A percentile compares a stretch with the other conserved stretches of the same genome.
Evolutionary conservation across 331 rosid genomes (phyloP).

Genomic region (Quercus phellos): DNA sequence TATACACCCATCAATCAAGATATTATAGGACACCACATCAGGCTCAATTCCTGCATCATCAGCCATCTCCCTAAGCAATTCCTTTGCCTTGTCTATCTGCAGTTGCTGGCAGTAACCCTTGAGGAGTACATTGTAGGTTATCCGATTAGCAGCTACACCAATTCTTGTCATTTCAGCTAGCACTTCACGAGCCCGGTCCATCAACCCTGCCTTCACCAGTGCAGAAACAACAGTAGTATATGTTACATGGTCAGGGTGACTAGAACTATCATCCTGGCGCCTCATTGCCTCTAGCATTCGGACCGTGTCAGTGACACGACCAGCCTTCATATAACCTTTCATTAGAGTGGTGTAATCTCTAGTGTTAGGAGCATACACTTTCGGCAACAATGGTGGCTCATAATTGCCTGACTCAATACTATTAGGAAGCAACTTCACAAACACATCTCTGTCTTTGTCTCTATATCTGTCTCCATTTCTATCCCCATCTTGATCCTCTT

Average conservation of each 20-base stretch:
- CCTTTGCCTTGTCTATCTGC: conserved; percentile 69
- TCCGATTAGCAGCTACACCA: conserved; percentile 64
- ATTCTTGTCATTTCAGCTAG: conserved; percentile 87
- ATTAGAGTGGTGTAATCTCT: conserved; percentile 85
- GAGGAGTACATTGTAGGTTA: conserved; percentile 79
- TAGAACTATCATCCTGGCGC: conserved; percentile 50
- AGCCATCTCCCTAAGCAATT: conserved; percentile 73
- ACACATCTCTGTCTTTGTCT: conserved; percentile 28
- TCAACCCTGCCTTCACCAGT: conserved; percentile 67
- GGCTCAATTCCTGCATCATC: conserved; percentile 71
- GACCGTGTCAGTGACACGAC: conserved; percentile 75
- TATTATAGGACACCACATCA: conserved; percentile 87
- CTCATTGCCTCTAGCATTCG: conserved; percentile 90
- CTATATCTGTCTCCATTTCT: not conserved
- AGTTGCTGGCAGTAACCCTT: conserved; percentile 86
- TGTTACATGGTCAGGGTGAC: conserved; percentile 91
- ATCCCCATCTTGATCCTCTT: conserved; percentile 26
- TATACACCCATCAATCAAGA: conserved; percentile 82
- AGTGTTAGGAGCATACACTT: conserved; percentile 54
- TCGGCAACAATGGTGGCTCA: conserved; percentile 63
- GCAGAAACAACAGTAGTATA: conserved; percentile 93
- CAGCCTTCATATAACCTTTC: conserved; percentile 91
- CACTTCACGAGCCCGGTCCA: conserved; percentile 85
- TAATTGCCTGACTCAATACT: conserved; percentile 18
- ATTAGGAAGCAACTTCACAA: conserved; percentile 76